Base-by-base conservation (phyloP, 257 asterid genomes). In the Oldenlandia corymbosa region DNA sequence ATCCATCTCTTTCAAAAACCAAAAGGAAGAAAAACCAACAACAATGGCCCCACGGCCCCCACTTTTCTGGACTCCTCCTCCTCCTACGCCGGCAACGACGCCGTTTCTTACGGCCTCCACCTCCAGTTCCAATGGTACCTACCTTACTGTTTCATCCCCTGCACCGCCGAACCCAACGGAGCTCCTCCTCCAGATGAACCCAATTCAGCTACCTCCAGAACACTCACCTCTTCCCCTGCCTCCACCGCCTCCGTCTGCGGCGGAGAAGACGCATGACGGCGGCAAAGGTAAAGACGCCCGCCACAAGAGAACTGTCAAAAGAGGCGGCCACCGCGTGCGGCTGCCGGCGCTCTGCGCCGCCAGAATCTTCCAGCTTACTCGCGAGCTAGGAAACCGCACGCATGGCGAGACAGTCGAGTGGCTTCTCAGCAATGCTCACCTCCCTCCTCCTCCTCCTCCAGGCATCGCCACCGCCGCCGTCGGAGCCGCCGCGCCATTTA, bases 341-440 rank as follows among this genome's bases (percentile, higher is more conserved):
- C 63, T 73, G 37, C 76, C 77, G 4, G 51, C 77, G 8, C 69
- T 73, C 42, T 73, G 77, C 30, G 77, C 78, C 43, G 73, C 78
- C 14, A 61, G 73, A 14, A 67, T 73, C 60, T 73, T 73, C 66
- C 78, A 73, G 64, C 73, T 73, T 20, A 73, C 78, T 2, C 57
- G 78, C 10, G 78, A 73, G 70, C 78, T 73, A 51, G 78, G 78
- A 28, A 72, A 73, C 70, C 73, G 73, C 57, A 67, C 78, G 12
- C 60, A 73, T 24, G 78, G 78, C 23, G 70, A 73, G 66, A 73
- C 78, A 7, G 69, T 73, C 14, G 78, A 73, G 73, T 73, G 78
- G 73, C 73, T 73, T 10, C 70, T 73, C 39, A 64, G 49, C 39
- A 60, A 73, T 9, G 73, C 57, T 48, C 42, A 28, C 31, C 55